Base-by-base conservation (phyloP, 1,139 yeast species). In the Pichia sp. region DNA sequence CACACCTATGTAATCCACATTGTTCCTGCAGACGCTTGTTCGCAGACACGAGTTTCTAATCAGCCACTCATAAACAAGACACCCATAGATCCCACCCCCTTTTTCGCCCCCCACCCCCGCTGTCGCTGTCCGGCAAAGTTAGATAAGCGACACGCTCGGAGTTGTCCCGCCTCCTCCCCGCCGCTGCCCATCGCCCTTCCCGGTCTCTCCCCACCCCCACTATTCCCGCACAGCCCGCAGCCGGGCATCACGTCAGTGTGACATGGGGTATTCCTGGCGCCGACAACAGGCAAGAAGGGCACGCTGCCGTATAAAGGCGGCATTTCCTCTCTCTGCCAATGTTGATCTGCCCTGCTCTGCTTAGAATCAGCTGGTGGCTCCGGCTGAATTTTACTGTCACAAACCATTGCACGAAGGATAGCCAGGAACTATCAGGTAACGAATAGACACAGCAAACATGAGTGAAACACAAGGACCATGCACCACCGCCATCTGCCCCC, bases 401-500 rank as follows among this genome's bases (percentile, higher is more conserved):
- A n/a, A n/a, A n/a, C n/a, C n/a, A 23, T 23, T 23, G 41, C 16
- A 36, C 41, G 16, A 36, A n/a, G 8, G 16, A 36, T 36, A 36
- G 41, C 41, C 13, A 36, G 41, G n/a, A 6, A 6, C 7, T 11
- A 36, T 36, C 26, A 23, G 26, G 26, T 23, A 23, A 23, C 26
- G 26, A 23, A 23, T 23, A 23, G 7, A 36, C 16, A 36, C n/a
- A 11, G n/a, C 26, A 23, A 15, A 36, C 13, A 42, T 42, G 29
- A 42, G 31, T 23, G 31, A 42, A 19, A 30, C 30, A 19, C 26
- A 16, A 36, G 16, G 15, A 38, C 36, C 15, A 47, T 46, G 49
- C 29, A n/a, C 16, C 19, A 44, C 52, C 4, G 49, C 51, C 10
- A 40, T 72, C 51, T 73, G 76, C 58, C 75, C 73, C 32, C 61